phyloP scores from a whole-genome alignment of 2,329 filamentous ascomycete genomes.

The Colletotrichum higginsianum region DNA sequence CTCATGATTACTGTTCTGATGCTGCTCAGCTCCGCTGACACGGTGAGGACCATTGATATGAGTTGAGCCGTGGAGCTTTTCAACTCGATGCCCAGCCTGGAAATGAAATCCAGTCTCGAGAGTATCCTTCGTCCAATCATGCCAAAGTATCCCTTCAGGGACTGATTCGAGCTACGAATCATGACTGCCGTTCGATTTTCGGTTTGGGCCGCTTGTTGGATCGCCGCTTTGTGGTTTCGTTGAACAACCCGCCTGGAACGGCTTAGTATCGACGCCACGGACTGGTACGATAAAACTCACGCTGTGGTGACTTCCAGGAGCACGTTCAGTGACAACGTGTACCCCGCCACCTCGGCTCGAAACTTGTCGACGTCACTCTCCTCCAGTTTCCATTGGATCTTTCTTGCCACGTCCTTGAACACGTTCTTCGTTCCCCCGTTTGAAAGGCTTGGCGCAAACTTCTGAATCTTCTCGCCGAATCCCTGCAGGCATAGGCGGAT shows the following conservation, averaged over 20 bases:
- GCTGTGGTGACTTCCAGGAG: not conserved
- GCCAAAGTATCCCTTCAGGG: not conserved
- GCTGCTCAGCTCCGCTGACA: not conserved
- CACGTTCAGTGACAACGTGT: not conserved
- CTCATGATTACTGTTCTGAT: not conserved
- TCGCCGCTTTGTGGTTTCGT: not conserved
- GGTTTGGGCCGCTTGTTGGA: not conserved
- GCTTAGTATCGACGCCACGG: too few relatives aligned
- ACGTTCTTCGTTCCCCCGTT: not conserved
- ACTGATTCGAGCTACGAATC: not conserved
- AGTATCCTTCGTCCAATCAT: not conserved
- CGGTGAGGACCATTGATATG: not conserved
- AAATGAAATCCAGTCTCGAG: not conserved
- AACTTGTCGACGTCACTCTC: not conserved
- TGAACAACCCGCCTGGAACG: not conserved
- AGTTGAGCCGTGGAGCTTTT: not conserved
- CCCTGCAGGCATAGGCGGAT: not conserved
- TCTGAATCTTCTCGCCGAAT: not conserved
- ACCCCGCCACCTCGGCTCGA: not conserved
- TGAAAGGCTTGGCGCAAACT: not conserved
- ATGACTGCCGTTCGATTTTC: not conserved
- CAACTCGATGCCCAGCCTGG: not conserved
- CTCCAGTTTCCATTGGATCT: conserved; percentile 14
- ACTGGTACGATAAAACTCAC: not conserved
- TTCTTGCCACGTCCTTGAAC: not conserved